Evolutionary conservation across 257 asterid species (phyloP), one percentile per base, ranked within the genome.

Genomic region (Fraxinus quadrangulata): DNA sequence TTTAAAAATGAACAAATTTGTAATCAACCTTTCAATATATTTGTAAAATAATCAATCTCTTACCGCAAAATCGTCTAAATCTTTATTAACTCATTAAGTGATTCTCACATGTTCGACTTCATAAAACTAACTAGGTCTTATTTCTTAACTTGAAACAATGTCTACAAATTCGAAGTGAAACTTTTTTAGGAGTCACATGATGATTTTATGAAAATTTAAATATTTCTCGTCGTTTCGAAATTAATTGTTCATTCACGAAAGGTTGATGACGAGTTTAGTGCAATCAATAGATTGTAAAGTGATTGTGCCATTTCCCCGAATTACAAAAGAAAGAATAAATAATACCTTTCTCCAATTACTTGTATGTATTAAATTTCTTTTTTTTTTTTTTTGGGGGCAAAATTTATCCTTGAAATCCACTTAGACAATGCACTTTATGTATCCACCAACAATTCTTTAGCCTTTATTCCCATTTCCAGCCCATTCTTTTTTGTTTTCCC

Each of bases 361-460:
- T 79, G 68, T 59, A 71, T 65, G 21, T 23, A 36, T 33, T 51
- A 28, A 24, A 36, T 36, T 75, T 40, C 19, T n/a, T n/a, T 28
- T 9, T 8, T 6, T 2, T 23, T 0, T 66, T 26, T 71, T 24
- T 67, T 39, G 69, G 78, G 33, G 17, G 81, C 69, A 85, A 79
- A 85, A 83, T 77, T 63, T 75, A 45, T 72, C 80, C 75, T 73
- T 28, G 40, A 24, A 37, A 56, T 79, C 86, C 90, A 86, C 89
- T 85, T 49, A 78, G 83, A 74, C 77, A 80, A 72, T 80, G 81
- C 81, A 73, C 42, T 70, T 1, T 30, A 36, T 30, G 30, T 37
- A 80, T 61, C 78, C 80, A 74, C 74, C 59, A 56, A 72, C 79
- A 61, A 34, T 47, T 79, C 75, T 72, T 81, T 78, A 66, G 79